Evolutionary conservation across 2,329 filamentous ascomycete species (phyloP), one percentile per base, ranked within the genome.

Genomic region (Ophiosphaerella korrae): DNA sequence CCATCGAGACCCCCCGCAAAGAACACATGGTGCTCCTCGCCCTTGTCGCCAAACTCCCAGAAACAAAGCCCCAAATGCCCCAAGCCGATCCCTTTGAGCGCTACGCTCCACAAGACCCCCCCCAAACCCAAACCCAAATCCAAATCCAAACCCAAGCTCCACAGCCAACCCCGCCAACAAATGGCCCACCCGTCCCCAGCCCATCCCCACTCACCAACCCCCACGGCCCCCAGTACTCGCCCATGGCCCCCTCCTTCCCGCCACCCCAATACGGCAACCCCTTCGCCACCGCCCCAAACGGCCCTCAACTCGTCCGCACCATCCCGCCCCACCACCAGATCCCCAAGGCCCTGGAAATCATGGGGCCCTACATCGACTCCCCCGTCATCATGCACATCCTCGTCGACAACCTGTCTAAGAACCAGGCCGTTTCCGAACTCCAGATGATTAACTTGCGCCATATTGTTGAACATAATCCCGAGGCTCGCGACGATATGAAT

Each of bases 21-120:
- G 88, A 95, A 59, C 86, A 90, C 1, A 85, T 94, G 76, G 78
- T 99, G 32, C 79, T 97, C 7, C 84, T 92, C 18, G 89, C 93
- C 1, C 88, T 97, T 56, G 90, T 97, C 3, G 90, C 95, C 45
- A 75, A 62, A 57, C 69, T 65, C 48, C 70, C 63, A 32, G 62
- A 76, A 60, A 43, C 64, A 51, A 62, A 70, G 50, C 51, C 74
- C 12, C 66, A 72, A 36, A 62, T 52, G 13, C 53, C 55, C 43
- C 53, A 61, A 7, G 62, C 64, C n/a, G 53, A 65, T 26, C 63
- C 56, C n/a, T 68, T 61, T 26, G 61, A 72, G 23, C 55, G 54
- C 12, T 57, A 57, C 53, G 38, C 65, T 37, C 34, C 62, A 14
- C 57, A 58, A 33, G 52, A 63, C 12, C 40, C 54, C 7, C 34